A percentile compares a stretch with the other conserved stretches of the same genome.
Evolutionary conservation across 192 early-diverging fungal genomes (phyloP).

Genomic region (Helicostylum pulchrum): DNA sequence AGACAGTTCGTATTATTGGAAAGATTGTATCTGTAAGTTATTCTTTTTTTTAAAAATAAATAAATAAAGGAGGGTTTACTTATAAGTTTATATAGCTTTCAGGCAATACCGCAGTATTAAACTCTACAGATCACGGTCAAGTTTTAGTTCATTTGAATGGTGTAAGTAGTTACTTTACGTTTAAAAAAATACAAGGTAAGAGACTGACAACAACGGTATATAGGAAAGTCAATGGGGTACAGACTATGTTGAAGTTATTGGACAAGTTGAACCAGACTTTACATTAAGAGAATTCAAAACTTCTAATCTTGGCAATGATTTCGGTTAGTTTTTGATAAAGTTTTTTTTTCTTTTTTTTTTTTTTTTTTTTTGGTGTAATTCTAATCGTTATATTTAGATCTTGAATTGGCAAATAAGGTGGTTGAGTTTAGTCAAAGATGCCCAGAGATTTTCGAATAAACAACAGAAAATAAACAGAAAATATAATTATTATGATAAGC

Average conservation of each 20-base stretch:
- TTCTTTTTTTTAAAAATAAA: neutral
- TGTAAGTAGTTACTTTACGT: constrained; percentile 14
- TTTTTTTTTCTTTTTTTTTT: neutral
- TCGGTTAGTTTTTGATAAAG: constrained; percentile 26
- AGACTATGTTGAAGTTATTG: constrained; percentile 38
- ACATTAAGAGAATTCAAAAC: constrained; percentile 32
- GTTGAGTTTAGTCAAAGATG: constrained; percentile 33
- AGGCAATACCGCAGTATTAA: constrained; percentile 26
- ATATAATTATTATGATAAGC: too few species aligned
- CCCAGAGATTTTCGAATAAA: constrained; percentile 33
- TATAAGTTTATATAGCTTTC: constrained; percentile 10
- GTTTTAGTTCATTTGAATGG: constrained; percentile 25
- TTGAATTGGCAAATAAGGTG: constrained; percentile 31
- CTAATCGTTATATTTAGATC: constrained; percentile 19
- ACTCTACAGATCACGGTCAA: constrained; percentile 36
- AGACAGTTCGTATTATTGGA: constrained; percentile 25
- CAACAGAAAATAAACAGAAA: too few species aligned
- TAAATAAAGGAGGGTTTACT: neutral
- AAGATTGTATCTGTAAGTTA: constrained; percentile 32
- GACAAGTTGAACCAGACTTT: constrained; percentile 33
- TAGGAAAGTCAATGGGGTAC: constrained; percentile 28
- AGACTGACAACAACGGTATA: neutral
- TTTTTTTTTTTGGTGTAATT: neutral
- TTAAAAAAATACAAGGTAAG: too few species aligned
- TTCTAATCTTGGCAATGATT: constrained; percentile 29